Evolutionary conservation across 768 basidiomycete species (phyloP).

Genomic region (Pulveroboletus ravenelii): DNA sequence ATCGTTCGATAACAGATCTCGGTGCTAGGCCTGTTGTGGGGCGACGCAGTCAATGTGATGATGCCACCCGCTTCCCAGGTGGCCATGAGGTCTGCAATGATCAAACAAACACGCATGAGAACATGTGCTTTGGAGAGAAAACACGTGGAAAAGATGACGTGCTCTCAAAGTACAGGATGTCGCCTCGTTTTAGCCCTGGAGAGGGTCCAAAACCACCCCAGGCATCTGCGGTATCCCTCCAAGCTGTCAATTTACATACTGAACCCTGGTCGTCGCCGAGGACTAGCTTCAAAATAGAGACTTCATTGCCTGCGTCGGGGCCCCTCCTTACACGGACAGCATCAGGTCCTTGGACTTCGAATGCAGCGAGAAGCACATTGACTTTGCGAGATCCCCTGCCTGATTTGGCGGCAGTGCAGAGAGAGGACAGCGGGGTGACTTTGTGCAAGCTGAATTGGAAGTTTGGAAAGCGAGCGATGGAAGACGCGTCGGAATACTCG

Average conservation of each 20-base stretch:
- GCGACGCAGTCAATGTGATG: conserved; percentile 61
- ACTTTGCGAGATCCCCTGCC: conserved; percentile 45
- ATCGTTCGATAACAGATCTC: conserved; percentile 78
- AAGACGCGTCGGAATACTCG: conserved; percentile 61
- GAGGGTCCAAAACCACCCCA: conserved; percentile 54
- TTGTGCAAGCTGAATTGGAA: conserved; percentile 70
- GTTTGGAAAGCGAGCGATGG: conserved; percentile 66
- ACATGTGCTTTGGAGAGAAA: conserved; percentile 7
- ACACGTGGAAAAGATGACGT: conserved; percentile 25
- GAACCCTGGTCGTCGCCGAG: conserved; percentile 68
- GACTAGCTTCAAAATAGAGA: conserved; percentile 64
- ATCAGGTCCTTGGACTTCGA: conserved; percentile 78
- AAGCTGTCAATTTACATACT: conserved; percentile 70
- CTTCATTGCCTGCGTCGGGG: conserved; percentile 61
- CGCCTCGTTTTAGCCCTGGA: conserved; percentile 58
- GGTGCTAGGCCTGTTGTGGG: conserved; percentile 53
- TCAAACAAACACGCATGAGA: conserved; percentile 16
- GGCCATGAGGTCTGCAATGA: conserved; percentile 47
- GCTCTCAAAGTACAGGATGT: conserved; percentile 70
- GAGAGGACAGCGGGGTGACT: conserved; percentile 46
- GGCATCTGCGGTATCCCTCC: conserved; percentile 69
- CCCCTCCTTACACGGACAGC: conserved; percentile 64
- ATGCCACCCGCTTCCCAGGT: conserved; percentile 41
- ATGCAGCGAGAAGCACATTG: conserved; percentile 55
- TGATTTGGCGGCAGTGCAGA: conserved; percentile 28